Percentiles rank a stretch among this genome's conserved stretches.
Conservation (phyloP, 1,284 basidiomycete species). For the Puccinia sorghi region DNA sequence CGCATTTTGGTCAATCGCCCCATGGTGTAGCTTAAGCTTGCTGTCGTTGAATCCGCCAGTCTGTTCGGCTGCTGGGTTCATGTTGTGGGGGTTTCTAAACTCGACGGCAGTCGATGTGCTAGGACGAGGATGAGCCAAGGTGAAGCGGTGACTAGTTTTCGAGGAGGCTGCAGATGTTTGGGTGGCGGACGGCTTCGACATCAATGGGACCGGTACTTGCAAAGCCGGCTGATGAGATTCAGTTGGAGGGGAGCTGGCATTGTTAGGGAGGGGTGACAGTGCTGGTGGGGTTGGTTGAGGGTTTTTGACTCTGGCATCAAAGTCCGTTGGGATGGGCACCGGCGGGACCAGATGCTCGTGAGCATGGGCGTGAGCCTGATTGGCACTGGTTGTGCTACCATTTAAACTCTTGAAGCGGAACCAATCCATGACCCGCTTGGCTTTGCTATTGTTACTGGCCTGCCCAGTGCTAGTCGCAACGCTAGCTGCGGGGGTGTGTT, state of each 20-base stretch:
- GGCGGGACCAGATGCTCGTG: slow-evolving; percentile 23
- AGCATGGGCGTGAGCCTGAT: slow-evolving; percentile 1
- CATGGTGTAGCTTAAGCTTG: slow-evolving; percentile 79
- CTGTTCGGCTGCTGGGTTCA: slow-evolving; percentile 17
- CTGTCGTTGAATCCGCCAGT: slow-evolving; percentile 61
- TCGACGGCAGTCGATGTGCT: slow-evolving; percentile 49
- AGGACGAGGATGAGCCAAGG: slow-evolving; percentile 53
- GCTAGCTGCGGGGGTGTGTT: slow-evolving; percentile 40
- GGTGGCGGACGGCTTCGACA: slow-evolving; percentile 5
- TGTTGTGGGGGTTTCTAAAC: slow-evolving; percentile 47
- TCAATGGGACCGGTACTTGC: not conserved
- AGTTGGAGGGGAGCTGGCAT: not conserved
- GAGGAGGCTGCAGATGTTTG: slow-evolving; percentile 17
- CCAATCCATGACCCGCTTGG: slow-evolving; percentile 68
- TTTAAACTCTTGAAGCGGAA: slow-evolving; percentile 64
- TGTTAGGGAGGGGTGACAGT: not conserved
- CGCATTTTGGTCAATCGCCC: slow-evolving; percentile 87
- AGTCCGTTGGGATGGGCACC: slow-evolving; percentile 26
- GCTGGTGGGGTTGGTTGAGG: not conserved
- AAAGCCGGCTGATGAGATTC: not conserved
- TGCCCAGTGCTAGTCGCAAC: slow-evolving; percentile 30
- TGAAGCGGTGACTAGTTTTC: slow-evolving; percentile 20
- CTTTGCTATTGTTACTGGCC: slow-evolving; percentile 61
- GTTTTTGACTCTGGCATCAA: slow-evolving; percentile 3
- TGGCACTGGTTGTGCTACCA: slow-evolving; percentile 18